Base-by-base conservation (phyloP, 805 yeast genomes). In the Cyberlindnera sargentensis region DNA sequence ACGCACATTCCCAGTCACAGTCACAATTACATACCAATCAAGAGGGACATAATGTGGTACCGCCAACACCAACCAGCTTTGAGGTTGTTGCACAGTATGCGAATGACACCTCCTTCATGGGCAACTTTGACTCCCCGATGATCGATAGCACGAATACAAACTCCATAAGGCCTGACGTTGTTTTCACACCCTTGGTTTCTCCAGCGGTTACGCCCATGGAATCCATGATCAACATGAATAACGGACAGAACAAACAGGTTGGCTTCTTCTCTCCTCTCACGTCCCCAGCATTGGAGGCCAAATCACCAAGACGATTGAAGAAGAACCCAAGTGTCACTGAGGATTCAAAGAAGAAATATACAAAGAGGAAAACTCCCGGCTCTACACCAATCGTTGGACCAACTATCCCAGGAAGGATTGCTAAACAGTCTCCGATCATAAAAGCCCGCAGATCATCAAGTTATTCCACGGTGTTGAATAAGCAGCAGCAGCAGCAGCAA, bases 141-240 rank as follows among this genome's bases (percentile, higher is more conserved):
- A 26, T 49, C 15, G 49, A 52, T 20, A 38, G 34, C 6, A 45
- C 36, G 10, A 8, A 41, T 5, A 43, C 43, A 3, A 47, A 43
- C 9, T 51, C 57, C 8, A 69, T 76, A 2, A 63, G 78, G 36
- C 79, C 82, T 1, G 82, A 77, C 47, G 76, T 76, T 40, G 76
- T 76, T 5, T 84, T 82, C 62, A 84, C 93, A 1, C 93, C 95
- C 1, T 67, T 84, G 47, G 76, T 82, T 2, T 82, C 90, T 2
- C 95, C 95, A 0, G 81, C 84, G 8, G 83, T 79, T 11, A 77
- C 88, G 3, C 88, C 88, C 1, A 53, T 72, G 53, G 87, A 65
- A 29, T 45, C 57, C 8, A 37, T 49, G 43, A 43, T 48, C 20
- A 45, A 42, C 15, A 28, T 36, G 15, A 37, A 45, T 34, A 44